Evolutionary conservation across 2,329 filamentous ascomycete genomes (phyloP).

Genomic region (Orbilia brochopaga): DNA sequence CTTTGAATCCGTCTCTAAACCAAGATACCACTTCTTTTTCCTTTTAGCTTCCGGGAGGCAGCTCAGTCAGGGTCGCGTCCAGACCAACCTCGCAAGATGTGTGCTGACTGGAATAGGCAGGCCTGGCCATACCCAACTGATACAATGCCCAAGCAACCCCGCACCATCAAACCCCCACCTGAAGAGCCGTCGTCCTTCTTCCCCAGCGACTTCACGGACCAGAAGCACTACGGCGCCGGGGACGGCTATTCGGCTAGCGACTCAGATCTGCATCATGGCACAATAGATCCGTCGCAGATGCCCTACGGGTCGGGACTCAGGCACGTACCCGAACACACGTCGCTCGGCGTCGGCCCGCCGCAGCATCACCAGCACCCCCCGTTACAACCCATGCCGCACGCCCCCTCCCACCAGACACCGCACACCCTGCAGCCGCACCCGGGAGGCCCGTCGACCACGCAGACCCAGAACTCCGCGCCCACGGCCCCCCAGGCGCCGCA

Average conservation of each 20-base stretch:
- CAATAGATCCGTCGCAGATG: slow-evolving; percentile 50
- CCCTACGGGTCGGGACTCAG: slow-evolving; percentile 41
- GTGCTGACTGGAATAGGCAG: slow-evolving; percentile 50
- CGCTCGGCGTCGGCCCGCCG: slow-evolving; percentile 46
- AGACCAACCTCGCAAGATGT: slow-evolving; percentile 42
- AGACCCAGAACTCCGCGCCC: slow-evolving; percentile 36
- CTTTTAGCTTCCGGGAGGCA: slow-evolving; percentile 32
- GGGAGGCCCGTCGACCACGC: slow-evolving; percentile 22
- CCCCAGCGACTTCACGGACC: slow-evolving; percentile 42
- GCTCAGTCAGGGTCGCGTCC: slow-evolving; percentile 9
- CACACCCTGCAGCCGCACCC: slow-evolving; percentile 44
- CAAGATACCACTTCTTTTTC: slow-evolving; percentile 21
- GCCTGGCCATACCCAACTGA: slow-evolving; percentile 31
- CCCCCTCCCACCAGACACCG: slow-evolving; percentile 36
- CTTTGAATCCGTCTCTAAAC: slow-evolving; percentile 31
- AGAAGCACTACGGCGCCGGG: slow-evolving; percentile 43
- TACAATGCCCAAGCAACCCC: slow-evolving; percentile 38
- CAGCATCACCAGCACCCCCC: slow-evolving; percentile 50
- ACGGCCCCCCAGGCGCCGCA: slow-evolving; percentile 44
- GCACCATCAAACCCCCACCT: slow-evolving; percentile 45
- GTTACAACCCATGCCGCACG: slow-evolving; percentile 49
- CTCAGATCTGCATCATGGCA: slow-evolving; percentile 46
- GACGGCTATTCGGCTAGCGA: slow-evolving; percentile 39
- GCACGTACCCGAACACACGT: slow-evolving; percentile 45
- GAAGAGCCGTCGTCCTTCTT: slow-evolving; percentile 45